Percentiles rank a stretch among this genome's conserved stretches.
phyloP scores from a whole-genome alignment of 1,284 basidiomycete species.

The Ceratobasidium sp. region DNA sequence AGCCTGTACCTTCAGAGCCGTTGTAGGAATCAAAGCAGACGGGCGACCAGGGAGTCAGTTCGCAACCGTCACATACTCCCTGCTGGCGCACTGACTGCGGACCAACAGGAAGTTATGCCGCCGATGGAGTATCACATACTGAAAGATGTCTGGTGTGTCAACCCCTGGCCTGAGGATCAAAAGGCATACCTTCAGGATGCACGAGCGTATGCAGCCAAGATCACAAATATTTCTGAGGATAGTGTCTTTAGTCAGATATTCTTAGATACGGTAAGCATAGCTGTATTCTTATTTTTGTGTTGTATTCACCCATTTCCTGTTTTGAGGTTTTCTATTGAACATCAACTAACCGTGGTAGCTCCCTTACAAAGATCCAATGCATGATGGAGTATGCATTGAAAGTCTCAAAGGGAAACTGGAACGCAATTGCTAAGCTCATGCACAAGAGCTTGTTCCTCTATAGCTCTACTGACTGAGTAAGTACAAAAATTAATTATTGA shows the following conservation, averaged over 20 bases:
- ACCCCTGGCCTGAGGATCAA: slow-evolving; percentile 6
- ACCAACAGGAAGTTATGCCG: neutral
- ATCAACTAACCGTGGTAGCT: neutral
- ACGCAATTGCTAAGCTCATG: neutral
- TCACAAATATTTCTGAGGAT: neutral
- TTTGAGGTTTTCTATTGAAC: neutral
- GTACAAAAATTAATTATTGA: neutral
- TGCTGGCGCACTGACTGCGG: neutral
- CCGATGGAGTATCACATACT: neutral
- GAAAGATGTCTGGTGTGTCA: neutral
- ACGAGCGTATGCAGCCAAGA: neutral
- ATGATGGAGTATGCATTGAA: slow-evolving; percentile 6
- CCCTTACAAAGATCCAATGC: neutral
- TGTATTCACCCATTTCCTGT: neutral
- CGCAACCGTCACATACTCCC: neutral
- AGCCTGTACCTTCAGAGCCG: neutral
- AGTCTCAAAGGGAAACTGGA: neutral
- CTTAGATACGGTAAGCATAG: neutral
- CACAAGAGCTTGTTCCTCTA: slow-evolving; percentile 1
- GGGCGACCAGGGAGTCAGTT: neutral
- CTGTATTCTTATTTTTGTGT: neutral
- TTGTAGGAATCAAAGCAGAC: neutral
- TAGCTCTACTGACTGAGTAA: neutral
- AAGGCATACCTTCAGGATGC: neutral
- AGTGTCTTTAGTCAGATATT: neutral